phyloP scores from a whole-genome alignment of 495 filamentous ascomycete genomes.

The Entonaema liquescens region DNA sequence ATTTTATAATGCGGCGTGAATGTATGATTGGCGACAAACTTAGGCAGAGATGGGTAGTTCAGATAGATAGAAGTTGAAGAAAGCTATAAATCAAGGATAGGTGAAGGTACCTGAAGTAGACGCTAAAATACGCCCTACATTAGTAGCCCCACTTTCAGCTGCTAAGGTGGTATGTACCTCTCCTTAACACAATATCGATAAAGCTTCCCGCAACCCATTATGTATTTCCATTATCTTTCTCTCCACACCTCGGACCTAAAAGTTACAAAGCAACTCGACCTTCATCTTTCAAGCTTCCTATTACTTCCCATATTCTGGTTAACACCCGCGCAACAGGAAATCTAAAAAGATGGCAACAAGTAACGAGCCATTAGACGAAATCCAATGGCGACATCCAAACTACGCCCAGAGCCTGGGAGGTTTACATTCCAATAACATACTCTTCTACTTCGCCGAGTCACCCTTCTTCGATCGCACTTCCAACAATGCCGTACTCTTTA shows the following conservation, averaged over 20 bases:
- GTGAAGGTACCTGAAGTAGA: not conserved
- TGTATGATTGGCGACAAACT: not conserved
- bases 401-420: slow-evolving; percentile 66
- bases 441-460: slow-evolving; percentile 89
- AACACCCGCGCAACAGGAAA: not conserved
- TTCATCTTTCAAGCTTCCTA: not conserved
- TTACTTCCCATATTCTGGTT: not conserved
- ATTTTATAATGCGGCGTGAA: not conserved
- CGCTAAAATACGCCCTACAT: not conserved
- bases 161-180: not conserved
- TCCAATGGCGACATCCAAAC: slow-evolving; percentile 73
- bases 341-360: slow-evolving; percentile 42
- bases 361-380: slow-evolving; percentile 76
- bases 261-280: not conserved
- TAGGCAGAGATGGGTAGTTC: not conserved
- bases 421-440: slow-evolving; percentile 71
- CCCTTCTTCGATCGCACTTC: slow-evolving; percentile 91
- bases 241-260: not conserved
- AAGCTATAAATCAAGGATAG: not conserved
- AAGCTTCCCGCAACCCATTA: not conserved
- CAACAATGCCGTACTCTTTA: slow-evolving; percentile 82
- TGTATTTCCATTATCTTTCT: not conserved
- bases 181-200: not conserved
- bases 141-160: not conserved
- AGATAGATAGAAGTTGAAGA: not conserved